phyloP scores from a whole-genome alignment of 1,139 yeast genomes.

The Komagataea norvegica region DNA sequence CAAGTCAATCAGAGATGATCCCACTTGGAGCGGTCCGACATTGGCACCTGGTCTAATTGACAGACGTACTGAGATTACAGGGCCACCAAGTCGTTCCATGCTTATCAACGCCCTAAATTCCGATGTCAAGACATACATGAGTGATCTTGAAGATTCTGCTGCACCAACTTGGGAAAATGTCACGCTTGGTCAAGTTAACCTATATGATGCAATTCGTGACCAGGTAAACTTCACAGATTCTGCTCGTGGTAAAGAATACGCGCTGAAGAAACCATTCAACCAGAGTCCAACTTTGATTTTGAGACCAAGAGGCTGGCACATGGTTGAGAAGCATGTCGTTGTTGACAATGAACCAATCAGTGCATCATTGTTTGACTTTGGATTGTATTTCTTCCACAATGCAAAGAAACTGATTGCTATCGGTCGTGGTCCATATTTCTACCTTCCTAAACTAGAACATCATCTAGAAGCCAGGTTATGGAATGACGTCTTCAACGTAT shows the following conservation, averaged over 20 bases:
- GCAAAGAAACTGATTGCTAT: constrained; percentile 52
- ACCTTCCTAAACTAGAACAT: constrained; percentile 77
- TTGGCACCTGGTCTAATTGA: constrained; percentile 65
- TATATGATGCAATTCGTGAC: constrained; percentile 80
- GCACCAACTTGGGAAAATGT: constrained; percentile 94
- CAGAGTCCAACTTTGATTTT: constrained; percentile 70
- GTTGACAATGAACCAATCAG: constrained; percentile 74
- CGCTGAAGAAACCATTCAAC: constrained; percentile 41
- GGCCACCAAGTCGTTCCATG: constrained; percentile 92
- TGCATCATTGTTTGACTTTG: constrained; percentile 76
- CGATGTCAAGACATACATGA: constrained; percentile 87
- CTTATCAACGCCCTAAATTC: constrained; percentile 89
- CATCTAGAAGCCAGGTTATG: constrained; percentile 71
- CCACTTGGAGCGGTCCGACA: constrained; percentile 72
- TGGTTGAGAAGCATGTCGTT: constrained; percentile 65
- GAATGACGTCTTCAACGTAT: constrained; percentile 68
- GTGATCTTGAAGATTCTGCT: constrained; percentile 91
- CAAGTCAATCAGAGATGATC: constrained; percentile 58
- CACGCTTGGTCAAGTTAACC: constrained; percentile 85
- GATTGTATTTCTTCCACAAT: constrained; percentile 67
- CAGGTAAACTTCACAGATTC: constrained; percentile 47
- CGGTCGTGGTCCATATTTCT: constrained; percentile 73
- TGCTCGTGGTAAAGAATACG: constrained; percentile 48
- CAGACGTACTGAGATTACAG: constrained; percentile 82
- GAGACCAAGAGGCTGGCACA: constrained; percentile 87